phyloP scores from a whole-genome alignment of 305 asterid genomes.

The Fraxinus latifolia region DNA sequence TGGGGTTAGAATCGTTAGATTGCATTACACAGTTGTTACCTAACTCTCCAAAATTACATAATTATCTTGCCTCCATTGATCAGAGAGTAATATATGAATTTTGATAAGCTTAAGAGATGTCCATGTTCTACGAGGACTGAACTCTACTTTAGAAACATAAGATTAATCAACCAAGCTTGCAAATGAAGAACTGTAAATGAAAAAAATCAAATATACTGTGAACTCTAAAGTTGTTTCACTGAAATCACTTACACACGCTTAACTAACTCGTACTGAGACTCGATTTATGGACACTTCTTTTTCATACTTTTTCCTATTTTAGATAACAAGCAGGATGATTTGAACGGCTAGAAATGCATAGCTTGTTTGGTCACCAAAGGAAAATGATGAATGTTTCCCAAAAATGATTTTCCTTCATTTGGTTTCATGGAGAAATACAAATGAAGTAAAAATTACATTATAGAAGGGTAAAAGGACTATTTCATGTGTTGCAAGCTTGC shows the following conservation, averaged over 20 bases:
- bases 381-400: not conserved
- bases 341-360: not conserved
- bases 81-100: not conserved
- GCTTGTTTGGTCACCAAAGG: not conserved
- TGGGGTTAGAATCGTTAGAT: not conserved
- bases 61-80: not conserved
- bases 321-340: not conserved
- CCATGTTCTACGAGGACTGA: not conserved
- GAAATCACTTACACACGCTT: not conserved
- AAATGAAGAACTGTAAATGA: not conserved
- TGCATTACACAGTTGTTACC: not conserved
- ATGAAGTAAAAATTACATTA: not conserved
- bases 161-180: not conserved
- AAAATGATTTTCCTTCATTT: not conserved
- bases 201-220: not conserved
- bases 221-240: not conserved
- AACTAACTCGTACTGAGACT: not conserved
- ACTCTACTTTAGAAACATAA: not conserved
- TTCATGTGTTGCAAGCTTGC: not conserved
- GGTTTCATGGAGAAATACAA: not conserved
- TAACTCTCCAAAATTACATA: not conserved
- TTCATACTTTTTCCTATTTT: not conserved
- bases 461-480: not conserved
- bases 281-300: not conserved
- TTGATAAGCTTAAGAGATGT: not conserved